Evolutionary conservation across 345 rosid species (phyloP).

Genomic region (Arabidopsis arenosa): DNA sequence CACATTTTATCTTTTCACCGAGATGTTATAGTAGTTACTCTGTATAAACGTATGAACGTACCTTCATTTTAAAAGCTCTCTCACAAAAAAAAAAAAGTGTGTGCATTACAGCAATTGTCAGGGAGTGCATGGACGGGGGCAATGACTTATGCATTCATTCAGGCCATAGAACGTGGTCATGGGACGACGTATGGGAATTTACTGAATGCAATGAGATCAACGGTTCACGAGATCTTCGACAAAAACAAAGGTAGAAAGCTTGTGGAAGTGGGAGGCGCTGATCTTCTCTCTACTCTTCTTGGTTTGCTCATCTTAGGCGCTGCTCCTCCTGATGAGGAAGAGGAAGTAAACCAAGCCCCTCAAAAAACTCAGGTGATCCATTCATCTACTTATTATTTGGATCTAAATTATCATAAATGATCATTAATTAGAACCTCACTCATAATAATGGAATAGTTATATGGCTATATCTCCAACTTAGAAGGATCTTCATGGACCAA

Average conservation of each 20-base stretch:
- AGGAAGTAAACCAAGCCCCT: conserved; percentile 24
- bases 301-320: conserved; percentile 63
- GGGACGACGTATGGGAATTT: conserved; percentile 72
- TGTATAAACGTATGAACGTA: not conserved
- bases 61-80: not conserved
- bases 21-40: not conserved
- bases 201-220: conserved; percentile 75
- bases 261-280: conserved; percentile 46
- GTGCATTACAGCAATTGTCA: conserved; percentile 61
- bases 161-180: conserved; percentile 77
- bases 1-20: not conserved
- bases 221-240: conserved; percentile 54
- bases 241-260: conserved; percentile 44
- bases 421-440: not conserved
- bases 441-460: not conserved
- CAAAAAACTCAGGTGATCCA: conserved; percentile 45
- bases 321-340: conserved; percentile 28
- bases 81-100: not conserved
- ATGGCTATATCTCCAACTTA: too few species aligned
- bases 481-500: too few species aligned
- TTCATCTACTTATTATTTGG: conserved; percentile 34
- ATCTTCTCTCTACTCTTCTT: conserved; percentile 62
- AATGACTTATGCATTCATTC: conserved; percentile 93
- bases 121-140: conserved; percentile 81
- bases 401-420: not conserved